Base-by-base conservation (phyloP, 163 green algal genomes). In the Chlorella variabilis region DNA sequence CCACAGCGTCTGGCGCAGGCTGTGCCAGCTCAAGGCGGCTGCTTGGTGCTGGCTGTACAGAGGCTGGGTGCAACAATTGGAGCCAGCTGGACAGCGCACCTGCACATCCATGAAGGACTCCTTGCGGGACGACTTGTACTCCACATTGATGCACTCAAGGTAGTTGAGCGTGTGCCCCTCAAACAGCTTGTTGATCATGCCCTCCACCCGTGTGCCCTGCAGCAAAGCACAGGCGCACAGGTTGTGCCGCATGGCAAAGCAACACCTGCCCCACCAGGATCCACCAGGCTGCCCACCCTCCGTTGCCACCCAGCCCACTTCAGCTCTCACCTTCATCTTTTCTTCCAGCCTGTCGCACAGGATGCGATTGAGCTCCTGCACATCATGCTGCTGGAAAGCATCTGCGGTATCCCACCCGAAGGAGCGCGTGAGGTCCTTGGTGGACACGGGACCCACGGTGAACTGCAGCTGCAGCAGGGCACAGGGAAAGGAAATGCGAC, bases 301-400 rank as follows among this genome's bases (percentile, higher is more conserved):
- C 4, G 27, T 36, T 21, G 7, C 29, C 7, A 38, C 59, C 7
- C 27, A 38, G 59, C 38, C 54, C 23, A 27, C 29, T 38, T 38
- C 8, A 1, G 3, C 48, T 5, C 45, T 13, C 29, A 88, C 93
- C 94, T 99, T 99, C 97, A 99, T 99, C 81, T 99, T 99, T 48
- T 98, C 94, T 81, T 99, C 97, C 77, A 99, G 92, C 78, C 96
- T 97, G 74, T 99, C 97, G 78, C 90, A 97, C 58, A 99, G 92
- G 51, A 99, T 94, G 27, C 93, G 89, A 81, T 98, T 98, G n/a
- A 99, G 89, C 91, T 99, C 97, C 87, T 96, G 90, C 65, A 80
- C 94, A 86, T 99, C 97, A 75, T 99, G 96, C 93, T 99, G 97
- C 91, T 98, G 92, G 91, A 99, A 99, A 13, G 93, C 90, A 65